phyloP scores from a whole-genome alignment of 768 basidiomycete genomes.

The Kwoniella pini region DNA sequence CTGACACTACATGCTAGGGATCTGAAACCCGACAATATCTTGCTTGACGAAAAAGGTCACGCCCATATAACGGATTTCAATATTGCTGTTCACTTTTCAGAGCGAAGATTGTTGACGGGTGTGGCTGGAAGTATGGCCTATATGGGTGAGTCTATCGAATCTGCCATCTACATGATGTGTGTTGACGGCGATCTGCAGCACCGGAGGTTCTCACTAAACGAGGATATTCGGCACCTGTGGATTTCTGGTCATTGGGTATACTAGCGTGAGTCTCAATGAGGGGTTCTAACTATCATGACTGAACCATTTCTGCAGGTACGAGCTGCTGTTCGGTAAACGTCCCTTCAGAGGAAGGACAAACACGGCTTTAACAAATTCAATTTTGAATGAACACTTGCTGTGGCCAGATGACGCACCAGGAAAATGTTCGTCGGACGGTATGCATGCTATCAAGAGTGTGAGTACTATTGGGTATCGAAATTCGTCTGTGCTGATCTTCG shows the following conservation, averaged over 20 bases:
- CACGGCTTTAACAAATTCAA: conserved; percentile 86
- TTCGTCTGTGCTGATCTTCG: not conserved
- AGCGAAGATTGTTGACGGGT: conserved; percentile 80
- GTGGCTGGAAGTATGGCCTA: conserved; percentile 99
- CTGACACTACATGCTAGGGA: conserved; percentile 63
- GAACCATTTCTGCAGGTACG: conserved; percentile 57
- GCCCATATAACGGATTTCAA: conserved; percentile 99
- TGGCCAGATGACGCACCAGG: conserved; percentile 88
- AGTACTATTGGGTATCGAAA: no score
- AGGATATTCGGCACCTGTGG: conserved; percentile 90
- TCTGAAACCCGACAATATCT: conserved; percentile 94
- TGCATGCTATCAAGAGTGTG: conserved; percentile 78
- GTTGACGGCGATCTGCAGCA: conserved; percentile 53
- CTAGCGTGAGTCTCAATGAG: conserved; percentile 62
- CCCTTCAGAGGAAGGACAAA: conserved; percentile 94
- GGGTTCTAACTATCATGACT: conserved; percentile 2
- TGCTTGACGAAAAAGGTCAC: conserved; percentile 89
- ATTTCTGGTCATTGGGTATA: conserved; percentile 97
- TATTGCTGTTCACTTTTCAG: conserved; percentile 96
- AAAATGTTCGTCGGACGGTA: conserved; percentile 72
- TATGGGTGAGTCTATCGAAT: conserved; percentile 67
- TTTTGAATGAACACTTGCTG: conserved; percentile 77
- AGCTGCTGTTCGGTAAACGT: conserved; percentile 84
- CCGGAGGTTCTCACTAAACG: conserved; percentile 91
- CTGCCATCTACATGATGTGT: conserved; percentile 13